Evolutionary conservation across 768 basidiomycete species (phyloP).

Genomic region (Xanthoconium purpureum): DNA sequence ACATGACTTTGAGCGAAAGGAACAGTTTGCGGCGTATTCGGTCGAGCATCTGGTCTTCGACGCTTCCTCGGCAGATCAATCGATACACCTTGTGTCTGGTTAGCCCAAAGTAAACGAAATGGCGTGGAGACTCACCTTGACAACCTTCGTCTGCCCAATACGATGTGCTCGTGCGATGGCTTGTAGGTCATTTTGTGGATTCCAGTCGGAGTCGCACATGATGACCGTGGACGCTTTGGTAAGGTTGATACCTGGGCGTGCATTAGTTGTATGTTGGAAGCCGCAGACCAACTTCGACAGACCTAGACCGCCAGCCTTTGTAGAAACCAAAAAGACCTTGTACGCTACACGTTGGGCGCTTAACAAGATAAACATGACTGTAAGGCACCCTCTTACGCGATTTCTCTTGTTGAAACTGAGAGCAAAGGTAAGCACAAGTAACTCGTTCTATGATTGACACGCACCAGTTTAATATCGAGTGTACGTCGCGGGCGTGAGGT

Average conservation of each 20-base stretch:
- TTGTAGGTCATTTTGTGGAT: conserved; percentile 77
- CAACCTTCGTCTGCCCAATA: conserved; percentile 71
- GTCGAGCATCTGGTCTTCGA: conserved; percentile 76
- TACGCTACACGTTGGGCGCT: conserved; percentile 40
- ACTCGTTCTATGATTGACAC: conserved; percentile 7
- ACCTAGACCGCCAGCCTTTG: conserved; percentile 71
- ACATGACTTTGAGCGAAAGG: conserved; percentile 62
- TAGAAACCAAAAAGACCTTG: conserved; percentile 67
- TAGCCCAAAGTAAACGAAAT: not conserved
- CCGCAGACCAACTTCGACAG: conserved; percentile 5
- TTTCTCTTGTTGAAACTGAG: conserved; percentile 55
- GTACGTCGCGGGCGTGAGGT: conserved; percentile 52
- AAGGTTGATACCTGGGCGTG: conserved; percentile 65
- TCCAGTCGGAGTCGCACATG: conserved; percentile 73
- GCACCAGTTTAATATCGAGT: conserved; percentile 55
- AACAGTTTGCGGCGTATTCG: conserved; percentile 70
- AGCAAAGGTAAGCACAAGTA: not conserved
- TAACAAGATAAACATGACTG: not conserved
- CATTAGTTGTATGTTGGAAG: conserved; percentile 16
- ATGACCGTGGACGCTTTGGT: conserved; percentile 79
- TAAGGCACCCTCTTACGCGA: conserved; percentile 41
- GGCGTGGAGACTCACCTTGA: conserved; percentile 42
- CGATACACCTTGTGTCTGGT: conserved; percentile 53
- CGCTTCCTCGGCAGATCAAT: conserved; percentile 63
- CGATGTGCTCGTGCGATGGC: conserved; percentile 85